Percentiles rank a stretch among this genome's conserved stretches.
Conservation (phyloP, 1,284 basidiomycete species). For the Xanthoconium separans region DNA sequence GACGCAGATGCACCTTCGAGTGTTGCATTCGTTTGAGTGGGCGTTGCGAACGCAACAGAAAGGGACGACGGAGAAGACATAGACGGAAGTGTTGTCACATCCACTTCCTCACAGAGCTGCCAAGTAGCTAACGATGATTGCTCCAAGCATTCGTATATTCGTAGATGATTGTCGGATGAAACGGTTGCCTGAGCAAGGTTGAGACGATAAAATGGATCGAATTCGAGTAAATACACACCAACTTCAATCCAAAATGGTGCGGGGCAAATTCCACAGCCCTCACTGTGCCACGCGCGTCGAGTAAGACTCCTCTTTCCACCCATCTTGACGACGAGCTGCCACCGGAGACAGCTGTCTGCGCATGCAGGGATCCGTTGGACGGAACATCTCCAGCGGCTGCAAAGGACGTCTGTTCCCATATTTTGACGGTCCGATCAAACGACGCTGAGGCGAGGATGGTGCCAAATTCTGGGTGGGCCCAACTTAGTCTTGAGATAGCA, state of each 20-base stretch:
- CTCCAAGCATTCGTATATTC: slow-evolving; percentile 90
- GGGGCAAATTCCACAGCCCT: slow-evolving; percentile 85
- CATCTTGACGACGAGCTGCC: slow-evolving; percentile 52
- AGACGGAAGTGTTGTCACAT: slow-evolving; percentile 60
- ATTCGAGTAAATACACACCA: slow-evolving; percentile 50
- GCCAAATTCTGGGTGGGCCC: slow-evolving; percentile 90
- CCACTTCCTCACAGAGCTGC: slow-evolving; percentile 78
- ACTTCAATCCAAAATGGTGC: slow-evolving; percentile 80
- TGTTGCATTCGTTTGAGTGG: slow-evolving; percentile 58
- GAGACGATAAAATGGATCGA: neutral
- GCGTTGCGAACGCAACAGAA: slow-evolving; percentile 59
- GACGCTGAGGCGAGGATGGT: slow-evolving; percentile 81
- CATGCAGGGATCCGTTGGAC: slow-evolving; percentile 24
- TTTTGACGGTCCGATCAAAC: slow-evolving; percentile 85
- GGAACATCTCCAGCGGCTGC: slow-evolving; percentile 35
- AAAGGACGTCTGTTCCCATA: slow-evolving; percentile 75
- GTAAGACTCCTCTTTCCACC: slow-evolving; percentile 73
- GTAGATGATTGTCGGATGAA: slow-evolving; percentile 80
- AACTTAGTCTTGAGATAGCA: slow-evolving; percentile 76
- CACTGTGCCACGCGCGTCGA: slow-evolving; percentile 83
- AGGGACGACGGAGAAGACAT: slow-evolving; percentile 44
- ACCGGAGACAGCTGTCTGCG: slow-evolving; percentile 23
- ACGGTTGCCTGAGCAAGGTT: slow-evolving; percentile 66
- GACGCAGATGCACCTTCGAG: slow-evolving; percentile 58
- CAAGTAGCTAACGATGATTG: slow-evolving; percentile 77